These are phyloP conservation scores for Trichophyton verrucosum DNA, from an alignment of 2,329 filamentous ascomycete genomes.

Conservation along the genomic window DNA sequence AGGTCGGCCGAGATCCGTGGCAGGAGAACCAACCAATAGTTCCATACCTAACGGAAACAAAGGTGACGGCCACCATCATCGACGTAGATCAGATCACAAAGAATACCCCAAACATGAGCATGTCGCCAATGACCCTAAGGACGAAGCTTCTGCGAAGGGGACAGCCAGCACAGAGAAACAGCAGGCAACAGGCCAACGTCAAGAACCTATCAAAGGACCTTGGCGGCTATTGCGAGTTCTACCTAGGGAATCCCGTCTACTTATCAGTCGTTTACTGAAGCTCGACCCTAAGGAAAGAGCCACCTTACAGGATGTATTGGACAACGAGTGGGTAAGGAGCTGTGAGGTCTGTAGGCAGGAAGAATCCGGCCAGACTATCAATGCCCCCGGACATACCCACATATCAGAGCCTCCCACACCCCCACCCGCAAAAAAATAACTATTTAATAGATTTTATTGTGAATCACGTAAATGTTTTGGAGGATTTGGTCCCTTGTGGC, in stretches of 20 bases:
- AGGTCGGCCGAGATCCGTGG: constrained; percentile 25
- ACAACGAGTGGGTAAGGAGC: constrained; percentile 80
- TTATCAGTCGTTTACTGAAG: constrained; percentile 86
- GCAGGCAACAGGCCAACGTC: constrained; percentile 27
- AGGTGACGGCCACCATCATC: constrained; percentile 7
- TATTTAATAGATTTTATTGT: not conserved
- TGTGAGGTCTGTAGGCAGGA: constrained; percentile 73
- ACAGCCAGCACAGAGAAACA: not conserved
- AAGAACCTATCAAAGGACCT: constrained; percentile 78
- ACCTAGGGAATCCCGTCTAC: constrained; percentile 76
- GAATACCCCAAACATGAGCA: constrained; percentile 11
- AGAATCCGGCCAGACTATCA: constrained; percentile 58
- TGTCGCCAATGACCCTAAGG: constrained; percentile 11
- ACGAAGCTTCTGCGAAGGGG: constrained; percentile 7
- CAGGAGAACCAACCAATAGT: constrained; percentile 20
- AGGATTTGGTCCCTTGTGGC: not conserved
- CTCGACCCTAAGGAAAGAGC: constrained; percentile 73
- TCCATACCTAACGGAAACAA: not conserved
- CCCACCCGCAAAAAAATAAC: constrained; percentile 5
- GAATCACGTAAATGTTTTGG: not conserved
- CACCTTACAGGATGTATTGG: constrained; percentile 71
- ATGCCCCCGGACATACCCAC: constrained; percentile 67
- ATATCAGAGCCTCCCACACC: constrained; percentile 56
- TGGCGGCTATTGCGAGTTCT: constrained; percentile 80
- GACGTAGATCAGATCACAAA: constrained; percentile 1